These are phyloP conservation scores for Kockiozyma suomiensis DNA, from an alignment of 805 yeast genomes.

Conservation along the genomic window DNA sequence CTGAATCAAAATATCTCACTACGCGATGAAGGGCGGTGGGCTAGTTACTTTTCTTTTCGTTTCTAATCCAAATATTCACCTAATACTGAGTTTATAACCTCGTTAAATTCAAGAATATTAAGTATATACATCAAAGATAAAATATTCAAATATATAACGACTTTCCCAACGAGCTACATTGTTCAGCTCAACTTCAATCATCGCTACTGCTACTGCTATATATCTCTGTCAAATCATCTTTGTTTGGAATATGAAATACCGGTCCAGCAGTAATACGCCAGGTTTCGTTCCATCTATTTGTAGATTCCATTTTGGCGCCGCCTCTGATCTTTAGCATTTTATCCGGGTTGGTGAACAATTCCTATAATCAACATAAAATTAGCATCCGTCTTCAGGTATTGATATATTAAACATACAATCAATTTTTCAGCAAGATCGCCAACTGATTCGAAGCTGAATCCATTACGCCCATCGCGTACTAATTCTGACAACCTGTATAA, in stretches of 20 bases:
- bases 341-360: slow-evolving; percentile 40
- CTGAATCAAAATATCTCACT: no score
- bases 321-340: slow-evolving; percentile 49
- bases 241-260: slow-evolving; percentile 39
- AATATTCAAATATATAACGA: no score
- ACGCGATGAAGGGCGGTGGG: no score
- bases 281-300: slow-evolving; percentile 69
- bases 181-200: slow-evolving; percentile 9
- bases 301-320: slow-evolving; percentile 78
- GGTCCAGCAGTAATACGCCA: slow-evolving; percentile 63
- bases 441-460: slow-evolving; percentile 55
- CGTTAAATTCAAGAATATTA: not conserved
- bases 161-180: no score
- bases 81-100: no score
- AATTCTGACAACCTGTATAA: slow-evolving; percentile 57
- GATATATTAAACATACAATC: slow-evolving; percentile 6
- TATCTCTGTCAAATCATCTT: slow-evolving; percentile 28
- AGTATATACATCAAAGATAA: not conserved
- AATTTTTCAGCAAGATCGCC: slow-evolving; percentile 48
- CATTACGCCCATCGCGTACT: slow-evolving; percentile 69
- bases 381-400: no score
- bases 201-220: slow-evolving; percentile 30
- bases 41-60: no score
- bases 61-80: no score
- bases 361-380: not conserved